A percentile compares a stretch with the other conserved stretches of the same genome.
Conservation (phyloP, 257 asterid species). For the Scutellaria baicalensis region DNA sequence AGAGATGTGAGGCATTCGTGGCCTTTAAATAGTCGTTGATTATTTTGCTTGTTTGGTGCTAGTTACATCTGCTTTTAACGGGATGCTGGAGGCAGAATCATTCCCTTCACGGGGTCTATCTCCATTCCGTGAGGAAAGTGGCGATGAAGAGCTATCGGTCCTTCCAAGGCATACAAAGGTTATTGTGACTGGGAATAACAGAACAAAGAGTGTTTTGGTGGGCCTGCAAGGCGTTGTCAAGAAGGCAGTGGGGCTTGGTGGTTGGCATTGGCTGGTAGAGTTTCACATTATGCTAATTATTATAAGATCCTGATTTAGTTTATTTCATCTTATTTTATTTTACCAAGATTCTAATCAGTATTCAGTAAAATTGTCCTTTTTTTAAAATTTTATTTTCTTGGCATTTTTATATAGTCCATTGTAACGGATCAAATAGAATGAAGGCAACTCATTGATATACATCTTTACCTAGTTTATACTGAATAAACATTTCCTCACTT, state of each 20-base stretch:
- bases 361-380: not conserved
- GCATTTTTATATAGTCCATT: not conserved
- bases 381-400: too few relatives aligned
- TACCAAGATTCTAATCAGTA: not conserved
- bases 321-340: not conserved
- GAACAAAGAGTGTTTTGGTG: slow-evolving; percentile 88
- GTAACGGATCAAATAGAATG: not conserved
- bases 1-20: not conserved
- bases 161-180: slow-evolving; percentile 97
- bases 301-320: not conserved
- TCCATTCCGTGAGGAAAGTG: slow-evolving; percentile 80
- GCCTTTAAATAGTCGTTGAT: slow-evolving; percentile 8
- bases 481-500: not conserved
- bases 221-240: slow-evolving; percentile 93
- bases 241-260: slow-evolving; percentile 97
- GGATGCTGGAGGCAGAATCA: slow-evolving; percentile 66
- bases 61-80: slow-evolving; percentile 6
- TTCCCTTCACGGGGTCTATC: slow-evolving; percentile 64
- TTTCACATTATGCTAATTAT: slow-evolving; percentile 6
- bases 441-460: not conserved
- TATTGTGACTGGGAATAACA: slow-evolving; percentile 85
- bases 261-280: slow-evolving; percentile 99
- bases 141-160: slow-evolving; percentile 88
- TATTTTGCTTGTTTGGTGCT: slow-evolving; percentile 1
- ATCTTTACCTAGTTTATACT: not conserved